Base-by-base conservation (phyloP, 148 eudicot species). In the Vaccinium darrowii region DNA sequence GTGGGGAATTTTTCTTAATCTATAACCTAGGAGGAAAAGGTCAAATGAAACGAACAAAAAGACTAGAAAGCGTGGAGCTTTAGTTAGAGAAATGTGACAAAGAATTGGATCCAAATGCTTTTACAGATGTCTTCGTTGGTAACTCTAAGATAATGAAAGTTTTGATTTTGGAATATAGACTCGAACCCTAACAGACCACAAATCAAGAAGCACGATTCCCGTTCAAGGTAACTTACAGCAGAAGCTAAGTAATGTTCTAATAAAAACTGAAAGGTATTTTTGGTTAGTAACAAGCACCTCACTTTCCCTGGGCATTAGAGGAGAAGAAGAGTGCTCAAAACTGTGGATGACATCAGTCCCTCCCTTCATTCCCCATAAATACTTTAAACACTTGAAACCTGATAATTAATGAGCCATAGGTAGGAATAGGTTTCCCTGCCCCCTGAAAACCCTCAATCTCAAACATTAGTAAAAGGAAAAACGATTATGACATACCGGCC, bases 401-500 rank as follows among this genome's bases (percentile, higher is more conserved):
- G 11, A 56, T 56, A 18, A 23, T n/a, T 63, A 63, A 18, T n/a
- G 69, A n/a, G 27, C n/a, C 7, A 2, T 63, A n/a, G 69, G 25
- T 6, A 60, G 65, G 23, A 18, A 58, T 6, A 60, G 23, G 23
- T 60, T 60, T n/a, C 27, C 8, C 21, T 62, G 21, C 27, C 27
- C 25, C 25, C 12, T 30, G 69, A 62, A 62, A 62, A 62, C 69
- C 69, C 69, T 62, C 69, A 62, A 62, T 62, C 27, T 30, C 36
- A 27, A 67, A 11, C 73, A 67, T 67, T 30, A 25, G 36, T 60
- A 36, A 12, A 2, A 65, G 16, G 13, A 67, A 67, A 67, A 67
- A 67, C 36, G 15, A 67, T 27, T 67, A 65, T 65, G 73, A 81
- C 90, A 77, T 80, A 90, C 92, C 65, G 84, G 84, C 81, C 89